These are phyloP conservation scores for Epichloe sibirici DNA, from an alignment of 2,329 filamentous ascomycete species.

Conservation along the genomic window DNA sequence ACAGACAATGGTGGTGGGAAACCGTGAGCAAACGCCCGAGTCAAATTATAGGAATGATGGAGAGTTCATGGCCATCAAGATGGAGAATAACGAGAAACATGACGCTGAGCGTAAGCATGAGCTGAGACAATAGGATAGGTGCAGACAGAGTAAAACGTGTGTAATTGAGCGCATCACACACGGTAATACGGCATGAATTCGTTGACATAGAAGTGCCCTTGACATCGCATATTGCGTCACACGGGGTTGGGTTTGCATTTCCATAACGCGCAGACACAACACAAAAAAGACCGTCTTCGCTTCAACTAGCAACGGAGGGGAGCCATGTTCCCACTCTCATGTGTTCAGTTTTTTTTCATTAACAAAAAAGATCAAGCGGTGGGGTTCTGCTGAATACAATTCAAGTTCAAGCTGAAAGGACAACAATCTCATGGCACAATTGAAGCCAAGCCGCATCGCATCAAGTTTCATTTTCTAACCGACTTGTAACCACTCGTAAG, in stretches of 20 bases:
- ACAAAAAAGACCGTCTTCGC: neutral
- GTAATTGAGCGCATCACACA: no score
- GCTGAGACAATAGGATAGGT: neutral
- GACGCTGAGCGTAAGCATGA: conserved; percentile 13
- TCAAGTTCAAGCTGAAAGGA: neutral
- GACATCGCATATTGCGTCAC: no score
- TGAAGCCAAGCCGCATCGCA: neutral
- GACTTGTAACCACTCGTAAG: neutral
- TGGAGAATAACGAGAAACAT: conserved; percentile 15
- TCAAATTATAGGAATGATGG: neutral
- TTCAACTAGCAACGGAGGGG: neutral
- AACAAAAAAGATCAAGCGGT: neutral
- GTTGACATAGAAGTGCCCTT: no score
- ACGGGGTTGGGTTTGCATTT: no score
- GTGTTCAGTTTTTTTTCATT: neutral
- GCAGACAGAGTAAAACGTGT: no score
- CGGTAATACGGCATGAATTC: no score
- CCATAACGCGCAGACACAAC: neutral
- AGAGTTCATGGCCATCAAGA: conserved; percentile 3
- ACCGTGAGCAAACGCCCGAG: neutral
- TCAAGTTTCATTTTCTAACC: neutral
- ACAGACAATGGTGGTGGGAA: neutral
- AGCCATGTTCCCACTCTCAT: neutral
- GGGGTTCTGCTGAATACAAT: neutral
- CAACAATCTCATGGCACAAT: neutral